Base-by-base conservation (phyloP, 345 rosid species). In the Reutealis trisperma region DNA sequence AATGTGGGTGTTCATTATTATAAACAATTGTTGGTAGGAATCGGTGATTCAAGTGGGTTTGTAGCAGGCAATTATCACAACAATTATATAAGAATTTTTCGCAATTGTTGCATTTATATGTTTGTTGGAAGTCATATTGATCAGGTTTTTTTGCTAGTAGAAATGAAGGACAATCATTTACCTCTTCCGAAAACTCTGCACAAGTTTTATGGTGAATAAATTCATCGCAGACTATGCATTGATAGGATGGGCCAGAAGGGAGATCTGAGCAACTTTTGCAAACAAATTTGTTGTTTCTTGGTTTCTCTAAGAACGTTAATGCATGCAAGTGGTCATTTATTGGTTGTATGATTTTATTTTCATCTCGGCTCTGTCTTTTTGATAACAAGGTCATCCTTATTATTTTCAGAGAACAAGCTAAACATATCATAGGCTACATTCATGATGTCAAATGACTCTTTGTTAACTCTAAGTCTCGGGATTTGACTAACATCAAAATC, bases 321-420 rank as follows among this genome's bases (percentile, higher is more conserved):
- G 32, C 71, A 44, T 67, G 71, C 71, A 67, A 67, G 11, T 67
- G 71, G 21, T 45, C 55, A 44, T 22, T 67, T 6, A 22, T 45
- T 22, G 19, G 57, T 22, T 67, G 41, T 30, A 4, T 62, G 18
- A 0, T 14, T 27, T 22, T 12, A 18, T 0, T 45, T 25, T 45
- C 16, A 12, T 62, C 22, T 7, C 0, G 19, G 32, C 27, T 49
- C 16, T 4, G 15, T 34, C n/a, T 12, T 32, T 45, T 11, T 45
- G 0, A 5, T 5, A 21, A 6, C 41, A 34, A 34, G 41, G 41
- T 45, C 55, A 12, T 21, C 71, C 4, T 25, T 22, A 9, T 0
- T 55, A 0, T 22, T 44, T 0, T 1, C 5, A 15, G 19, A 14
- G 10, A 45, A 10, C 32, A 25, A 6, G 13, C 0, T 24, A 8